Evolutionary conservation across 164 flowering plant species (phyloP), one percentile per base, ranked within the genome.

Genomic region (Cinnamomum micranthum): DNA sequence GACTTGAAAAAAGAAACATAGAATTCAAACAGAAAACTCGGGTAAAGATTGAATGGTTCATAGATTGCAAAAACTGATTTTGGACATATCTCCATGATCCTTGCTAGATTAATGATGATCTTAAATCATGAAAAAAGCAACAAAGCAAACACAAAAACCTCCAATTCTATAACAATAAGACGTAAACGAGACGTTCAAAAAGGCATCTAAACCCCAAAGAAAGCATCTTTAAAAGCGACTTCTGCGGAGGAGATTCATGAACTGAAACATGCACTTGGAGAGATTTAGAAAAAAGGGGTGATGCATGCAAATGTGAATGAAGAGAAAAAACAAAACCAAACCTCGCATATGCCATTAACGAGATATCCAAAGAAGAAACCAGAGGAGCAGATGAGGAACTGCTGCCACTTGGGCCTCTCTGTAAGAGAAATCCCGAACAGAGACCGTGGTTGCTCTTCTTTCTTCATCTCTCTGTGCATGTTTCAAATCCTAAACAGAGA

Each of bases 291-390:
- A 28, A 71, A 9, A 59, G 17, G 50, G 35, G 19, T 52, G 70
- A 15, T 23, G 65, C 50, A 59, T 12, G 24, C 17, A 47, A 73
- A 19, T 2, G 6, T 11, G 23, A 22, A 22, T 6, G 6, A 22
- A 58, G 13, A 9, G 0, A 13, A 25, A 69, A 63, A 41, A 13
- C 47, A 41, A 2, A 59, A 4, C 52, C 22, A 23, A 51, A 92
- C 98, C 98, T 94, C 98, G 74, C 98, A 94, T 75, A 94, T 65
- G 75, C 97, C 98, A 85, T 95, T 95, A 58, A 95, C 90, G 28
- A 95, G 95, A 77, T 92, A 95, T 7, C 98, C 98, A 73, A 95
- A 95, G 90, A 95, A 94, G 79, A 92, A 94, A 65, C 98, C 98
- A 71, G 93, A 82, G 76, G 97, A 89, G 75, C 98, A 94, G 33